Conservation (phyloP, 176 grass and related monocot genomes). For the Miscanthus lutarioriparius region DNA sequence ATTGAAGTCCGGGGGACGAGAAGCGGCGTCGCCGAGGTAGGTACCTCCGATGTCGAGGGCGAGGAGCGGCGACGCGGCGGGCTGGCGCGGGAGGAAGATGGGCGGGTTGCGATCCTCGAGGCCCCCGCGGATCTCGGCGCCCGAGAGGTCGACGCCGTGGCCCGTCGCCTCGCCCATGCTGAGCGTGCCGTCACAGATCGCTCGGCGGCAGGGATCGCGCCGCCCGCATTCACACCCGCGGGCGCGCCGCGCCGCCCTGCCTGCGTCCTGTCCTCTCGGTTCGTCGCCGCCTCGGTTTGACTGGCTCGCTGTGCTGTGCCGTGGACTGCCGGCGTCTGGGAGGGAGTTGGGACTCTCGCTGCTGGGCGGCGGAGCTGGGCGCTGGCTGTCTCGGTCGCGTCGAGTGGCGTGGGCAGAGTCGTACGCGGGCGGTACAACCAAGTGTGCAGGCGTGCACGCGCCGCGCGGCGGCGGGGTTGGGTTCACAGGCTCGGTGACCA, state of each 20-base stretch:
- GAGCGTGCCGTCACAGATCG: neutral
- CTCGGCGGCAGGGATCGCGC: neutral
- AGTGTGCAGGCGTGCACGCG: neutral
- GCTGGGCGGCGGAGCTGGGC: neutral
- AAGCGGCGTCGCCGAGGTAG: neutral
- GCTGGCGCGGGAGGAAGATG: slow-evolving; percentile 77
- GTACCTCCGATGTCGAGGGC: slow-evolving; percentile 90
- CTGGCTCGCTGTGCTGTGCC: neutral
- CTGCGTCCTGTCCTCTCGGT: neutral
- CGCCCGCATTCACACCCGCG: slow-evolving; percentile 27
- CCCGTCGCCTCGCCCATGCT: neutral
- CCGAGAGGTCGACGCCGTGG: slow-evolving; percentile 50
- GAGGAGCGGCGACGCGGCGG: slow-evolving; percentile 59
- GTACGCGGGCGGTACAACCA: neutral
- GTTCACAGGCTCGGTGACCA: neutral
- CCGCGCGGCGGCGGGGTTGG: neutral
- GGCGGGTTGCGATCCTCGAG: slow-evolving; percentile 59
- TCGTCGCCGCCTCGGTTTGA: neutral
- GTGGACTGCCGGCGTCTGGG: neutral
- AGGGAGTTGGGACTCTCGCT: neutral
- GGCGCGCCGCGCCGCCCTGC: neutral
- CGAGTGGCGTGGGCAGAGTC: neutral
- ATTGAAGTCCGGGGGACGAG: neutral
- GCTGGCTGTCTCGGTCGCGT: neutral
- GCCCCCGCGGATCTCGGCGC: slow-evolving; percentile 74